A percentile compares a stretch with the other conserved stretches of the same genome.
phyloP scores from a whole-genome alignment of 1,139 yeast species.

The Blastobotrys apis region DNA sequence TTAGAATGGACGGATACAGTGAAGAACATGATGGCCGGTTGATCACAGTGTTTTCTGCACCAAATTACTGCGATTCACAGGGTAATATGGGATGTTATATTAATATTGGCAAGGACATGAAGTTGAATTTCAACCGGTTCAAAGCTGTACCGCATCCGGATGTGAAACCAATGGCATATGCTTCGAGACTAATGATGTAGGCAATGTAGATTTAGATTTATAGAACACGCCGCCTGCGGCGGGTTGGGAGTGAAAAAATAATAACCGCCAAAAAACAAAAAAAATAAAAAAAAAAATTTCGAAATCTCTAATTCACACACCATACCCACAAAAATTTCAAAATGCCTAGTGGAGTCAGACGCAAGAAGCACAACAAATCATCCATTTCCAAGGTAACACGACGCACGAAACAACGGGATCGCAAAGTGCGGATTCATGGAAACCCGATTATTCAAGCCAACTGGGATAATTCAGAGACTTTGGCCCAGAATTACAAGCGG shows the following conservation, averaged over 20 bases:
- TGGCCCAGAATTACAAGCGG: slow-evolving; percentile 68
- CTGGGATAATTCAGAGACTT: slow-evolving; percentile 83
- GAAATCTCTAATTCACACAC: background rate
- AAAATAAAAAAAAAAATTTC: background rate
- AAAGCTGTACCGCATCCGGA: slow-evolving; percentile 87
- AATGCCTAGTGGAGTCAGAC: slow-evolving; percentile 54
- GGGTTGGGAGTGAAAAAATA: background rate
- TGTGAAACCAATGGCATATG: slow-evolving; percentile 92
- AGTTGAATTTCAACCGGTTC: slow-evolving; percentile 56
- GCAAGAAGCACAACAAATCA: slow-evolving; percentile 77
- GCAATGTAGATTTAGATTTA: no score
- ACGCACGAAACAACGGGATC: slow-evolving; percentile 62
- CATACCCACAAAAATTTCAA: background rate
- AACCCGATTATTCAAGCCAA: slow-evolving; percentile 82
- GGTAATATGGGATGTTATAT: slow-evolving; percentile 90
- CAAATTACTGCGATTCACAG: slow-evolving; percentile 90
- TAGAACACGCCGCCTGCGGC: background rate
- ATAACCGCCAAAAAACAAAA: background rate
- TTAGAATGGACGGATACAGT: slow-evolving; percentile 85
- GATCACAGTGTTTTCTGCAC: slow-evolving; percentile 93
- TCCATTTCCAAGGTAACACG: slow-evolving; percentile 65
- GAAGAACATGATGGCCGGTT: slow-evolving; percentile 81
- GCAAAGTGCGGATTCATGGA: slow-evolving; percentile 56
- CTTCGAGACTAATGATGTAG: slow-evolving; percentile 40
- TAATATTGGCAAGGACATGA: slow-evolving; percentile 55